Evolutionary conservation across 2,329 filamentous ascomycete species (phyloP).

Genomic region (Colletotrichum eleusines): DNA sequence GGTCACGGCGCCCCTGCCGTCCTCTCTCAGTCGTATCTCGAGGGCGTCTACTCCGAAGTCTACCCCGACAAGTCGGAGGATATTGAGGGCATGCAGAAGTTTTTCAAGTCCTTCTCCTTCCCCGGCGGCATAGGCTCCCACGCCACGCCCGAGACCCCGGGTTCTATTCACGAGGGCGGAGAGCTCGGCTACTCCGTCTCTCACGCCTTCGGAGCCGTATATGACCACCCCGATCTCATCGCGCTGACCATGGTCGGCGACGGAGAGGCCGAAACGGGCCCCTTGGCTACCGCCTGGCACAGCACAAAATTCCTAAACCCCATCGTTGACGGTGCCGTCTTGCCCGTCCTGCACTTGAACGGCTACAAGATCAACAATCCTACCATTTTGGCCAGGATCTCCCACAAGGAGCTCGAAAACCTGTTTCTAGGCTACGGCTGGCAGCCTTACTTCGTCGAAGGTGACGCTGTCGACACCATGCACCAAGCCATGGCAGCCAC

Average conservation of each 20-base stretch:
- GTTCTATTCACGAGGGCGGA: conserved; percentile 82
- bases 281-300: conserved; percentile 84
- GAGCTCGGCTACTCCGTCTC: conserved; percentile 86
- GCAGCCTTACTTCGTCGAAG: conserved; percentile 85
- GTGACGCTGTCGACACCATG: conserved; percentile 79
- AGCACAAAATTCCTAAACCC: conserved; percentile 87
- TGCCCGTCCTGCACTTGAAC: conserved; percentile 83
- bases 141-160: conserved; percentile 82
- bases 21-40: conserved; percentile 81
- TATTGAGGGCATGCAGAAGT: conserved; percentile 75
- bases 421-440: conserved; percentile 82
- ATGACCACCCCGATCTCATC: conserved; percentile 80
- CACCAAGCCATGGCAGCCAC: conserved; percentile 86
- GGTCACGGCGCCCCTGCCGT: conserved; percentile 83
- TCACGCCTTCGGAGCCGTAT: conserved; percentile 82
- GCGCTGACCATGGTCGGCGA: conserved; percentile 84
- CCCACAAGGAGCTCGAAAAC: conserved; percentile 77
- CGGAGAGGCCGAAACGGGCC: conserved; percentile 85
- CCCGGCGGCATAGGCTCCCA: conserved; percentile 83
- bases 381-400: conserved; percentile 78
- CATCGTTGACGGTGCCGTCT: conserved; percentile 80
- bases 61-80: conserved; percentile 81
- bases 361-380: conserved; percentile 90
- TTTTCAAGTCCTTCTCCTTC: conserved; percentile 88
- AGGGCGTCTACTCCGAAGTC: conserved; percentile 82